Percentiles rank a stretch among this genome's conserved stretches.
phyloP scores from a whole-genome alignment of 192 early-diverging fungal genomes.

The Haplosporangium gracile region DNA sequence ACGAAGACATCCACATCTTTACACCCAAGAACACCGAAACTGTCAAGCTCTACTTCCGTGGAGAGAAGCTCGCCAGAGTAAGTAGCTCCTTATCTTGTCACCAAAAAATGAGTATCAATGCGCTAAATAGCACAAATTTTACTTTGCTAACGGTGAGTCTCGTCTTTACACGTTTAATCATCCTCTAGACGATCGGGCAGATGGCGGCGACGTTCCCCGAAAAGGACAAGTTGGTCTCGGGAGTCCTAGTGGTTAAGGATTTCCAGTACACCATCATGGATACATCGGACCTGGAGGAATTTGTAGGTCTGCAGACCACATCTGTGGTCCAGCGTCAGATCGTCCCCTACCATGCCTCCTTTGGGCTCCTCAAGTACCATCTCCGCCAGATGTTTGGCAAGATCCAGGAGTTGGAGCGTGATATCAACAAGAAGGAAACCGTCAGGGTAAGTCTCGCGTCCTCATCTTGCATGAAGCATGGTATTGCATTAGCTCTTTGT shows the following conservation, averaged over 20 bases:
- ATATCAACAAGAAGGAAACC: slow-evolving; percentile 40
- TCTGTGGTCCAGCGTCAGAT: slow-evolving; percentile 83
- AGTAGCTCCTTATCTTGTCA: background rate
- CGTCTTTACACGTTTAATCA: background rate
- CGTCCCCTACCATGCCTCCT: slow-evolving; percentile 82
- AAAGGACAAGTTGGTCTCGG: slow-evolving; percentile 75
- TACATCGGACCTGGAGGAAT: slow-evolving; percentile 84
- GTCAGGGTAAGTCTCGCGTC: slow-evolving; percentile 36
- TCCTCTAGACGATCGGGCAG: slow-evolving; percentile 78
- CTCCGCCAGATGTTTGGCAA: slow-evolving; percentile 95
- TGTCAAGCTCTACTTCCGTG: slow-evolving; percentile 92
- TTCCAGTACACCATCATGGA: slow-evolving; percentile 92
- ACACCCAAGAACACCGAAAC: slow-evolving; percentile 92
- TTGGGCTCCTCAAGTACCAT: slow-evolving; percentile 88
- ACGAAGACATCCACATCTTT: slow-evolving; percentile 85
- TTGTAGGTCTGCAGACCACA: slow-evolving; percentile 82
- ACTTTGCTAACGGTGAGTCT: background rate
- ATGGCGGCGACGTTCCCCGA: slow-evolving; percentile 83
- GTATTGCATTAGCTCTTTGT: too few species aligned
- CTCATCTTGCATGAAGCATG: background rate
- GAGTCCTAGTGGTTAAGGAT: slow-evolving; percentile 90
- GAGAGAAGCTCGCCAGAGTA: slow-evolving; percentile 95
- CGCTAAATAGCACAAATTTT: background rate
- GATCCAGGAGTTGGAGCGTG: slow-evolving; percentile 62
- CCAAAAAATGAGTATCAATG: too few species aligned